A percentile compares a stretch with the other conserved stretches of the same genome.
These are phyloP conservation scores for Volvox reticuliferus DNA, from an alignment of 139 green algal genomes.

Conservation along the genomic window DNA sequence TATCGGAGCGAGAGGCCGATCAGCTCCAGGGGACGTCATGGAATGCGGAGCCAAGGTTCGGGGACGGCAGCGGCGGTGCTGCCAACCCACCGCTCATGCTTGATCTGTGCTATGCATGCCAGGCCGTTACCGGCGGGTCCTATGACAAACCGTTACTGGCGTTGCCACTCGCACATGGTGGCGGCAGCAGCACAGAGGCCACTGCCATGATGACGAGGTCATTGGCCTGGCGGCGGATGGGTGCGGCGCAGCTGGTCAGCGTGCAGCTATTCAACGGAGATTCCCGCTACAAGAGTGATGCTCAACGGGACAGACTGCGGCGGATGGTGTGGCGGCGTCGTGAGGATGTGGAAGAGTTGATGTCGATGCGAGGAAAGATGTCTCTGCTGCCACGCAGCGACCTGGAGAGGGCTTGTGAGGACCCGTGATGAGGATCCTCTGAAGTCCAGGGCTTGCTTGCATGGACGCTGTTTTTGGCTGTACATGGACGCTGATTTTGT, in stretches of 20 bases:
- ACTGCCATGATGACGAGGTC: background rate
- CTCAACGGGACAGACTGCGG: slow-evolving; percentile 31
- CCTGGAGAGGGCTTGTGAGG: slow-evolving; percentile 59
- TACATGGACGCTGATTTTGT: no score
- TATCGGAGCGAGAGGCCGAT: slow-evolving; percentile 73
- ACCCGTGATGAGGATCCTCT: background rate
- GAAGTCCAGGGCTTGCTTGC: no score
- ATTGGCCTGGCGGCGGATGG: background rate
- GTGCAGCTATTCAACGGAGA: slow-evolving; percentile 62
- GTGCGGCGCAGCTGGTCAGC: slow-evolving; percentile 29
- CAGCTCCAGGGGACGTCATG: slow-evolving; percentile 41
- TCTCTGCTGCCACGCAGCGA: slow-evolving; percentile 54
- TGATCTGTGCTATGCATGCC: background rate
- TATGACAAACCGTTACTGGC: background rate
- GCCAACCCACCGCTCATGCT: background rate
- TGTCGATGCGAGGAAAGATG: slow-evolving; percentile 58
- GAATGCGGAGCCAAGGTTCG: slow-evolving; percentile 7
- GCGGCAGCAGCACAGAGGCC: background rate
- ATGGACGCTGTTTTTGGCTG: no score
- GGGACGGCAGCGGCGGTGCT: no score
- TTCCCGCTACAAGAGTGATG: slow-evolving; percentile 35
- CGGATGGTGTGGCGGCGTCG: slow-evolving; percentile 37
- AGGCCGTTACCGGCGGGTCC: background rate
- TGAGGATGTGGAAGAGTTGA: slow-evolving; percentile 56
- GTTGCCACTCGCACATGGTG: background rate